Evolutionary conservation across 2,329 filamentous ascomycete genomes (phyloP).

Genomic region (Geoglossum cookeanum): DNA sequence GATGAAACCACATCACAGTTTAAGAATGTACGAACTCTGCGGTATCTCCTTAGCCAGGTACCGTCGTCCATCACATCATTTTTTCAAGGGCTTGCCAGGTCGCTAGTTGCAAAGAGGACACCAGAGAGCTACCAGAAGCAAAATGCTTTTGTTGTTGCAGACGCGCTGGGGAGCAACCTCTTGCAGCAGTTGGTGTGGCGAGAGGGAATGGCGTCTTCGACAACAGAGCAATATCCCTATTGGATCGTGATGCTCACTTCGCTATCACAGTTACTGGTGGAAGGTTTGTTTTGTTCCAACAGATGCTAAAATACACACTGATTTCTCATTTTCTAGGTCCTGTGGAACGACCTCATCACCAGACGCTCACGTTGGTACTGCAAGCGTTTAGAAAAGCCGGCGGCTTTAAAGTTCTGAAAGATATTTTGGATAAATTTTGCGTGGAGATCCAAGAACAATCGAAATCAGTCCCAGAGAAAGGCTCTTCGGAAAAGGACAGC

Average conservation of each 20-base stretch:
- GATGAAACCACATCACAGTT: conserved; percentile 24
- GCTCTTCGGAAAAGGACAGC: neutral
- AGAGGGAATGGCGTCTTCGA: conserved; percentile 23
- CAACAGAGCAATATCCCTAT: conserved; percentile 46
- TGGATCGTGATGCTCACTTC: conserved; percentile 66
- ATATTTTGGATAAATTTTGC: conserved; percentile 51
- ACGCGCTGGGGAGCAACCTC: conserved; percentile 52
- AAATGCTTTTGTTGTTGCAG: conserved; percentile 39
- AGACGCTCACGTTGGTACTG: conserved; percentile 49
- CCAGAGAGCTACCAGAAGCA: conserved; percentile 45
- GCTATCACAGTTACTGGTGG: conserved; percentile 60
- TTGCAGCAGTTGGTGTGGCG: conserved; percentile 42
- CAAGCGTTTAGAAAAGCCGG: conserved; percentile 69
- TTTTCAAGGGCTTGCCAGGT: conserved; percentile 69
- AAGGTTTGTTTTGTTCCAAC: conserved; percentile 27
- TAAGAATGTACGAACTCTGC: conserved; percentile 62
- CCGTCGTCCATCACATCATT: conserved; percentile 67
- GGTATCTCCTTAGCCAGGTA: conserved; percentile 58
- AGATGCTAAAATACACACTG: conserved; percentile 1
- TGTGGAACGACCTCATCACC: conserved; percentile 29
- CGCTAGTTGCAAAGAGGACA: conserved; percentile 55
- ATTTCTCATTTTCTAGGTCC: conserved; percentile 17
- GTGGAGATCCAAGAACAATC: conserved; percentile 32
- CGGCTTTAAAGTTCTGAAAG: conserved; percentile 55
- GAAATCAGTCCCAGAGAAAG: conserved; percentile 22